phyloP scores from a whole-genome alignment of 2,329 filamentous ascomycete species.

The Alternaria longipes region DNA sequence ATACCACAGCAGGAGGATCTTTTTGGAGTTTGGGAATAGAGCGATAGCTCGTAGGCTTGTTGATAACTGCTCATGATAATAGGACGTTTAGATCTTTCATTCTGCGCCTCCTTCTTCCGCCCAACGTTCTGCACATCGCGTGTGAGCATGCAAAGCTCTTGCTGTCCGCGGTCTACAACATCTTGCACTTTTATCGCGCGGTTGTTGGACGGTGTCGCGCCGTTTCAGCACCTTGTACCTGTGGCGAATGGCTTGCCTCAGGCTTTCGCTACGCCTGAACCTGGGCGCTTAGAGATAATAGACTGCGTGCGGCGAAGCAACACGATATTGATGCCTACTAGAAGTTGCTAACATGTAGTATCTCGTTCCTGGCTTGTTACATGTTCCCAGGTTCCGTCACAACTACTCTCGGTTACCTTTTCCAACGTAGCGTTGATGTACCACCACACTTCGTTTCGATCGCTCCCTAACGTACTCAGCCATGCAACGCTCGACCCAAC shows the following conservation, averaged over 20 bases:
- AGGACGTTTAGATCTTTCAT: background rate
- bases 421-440: background rate
- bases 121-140: background rate
- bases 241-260: background rate
- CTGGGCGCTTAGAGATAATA: slow-evolving; percentile 12
- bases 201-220: background rate
- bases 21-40: background rate
- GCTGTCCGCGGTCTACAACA: background rate
- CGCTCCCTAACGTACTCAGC: background rate
- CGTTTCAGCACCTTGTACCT: background rate
- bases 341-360: background rate
- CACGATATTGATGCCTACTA: slow-evolving; percentile 6
- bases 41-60: background rate
- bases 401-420: background rate
- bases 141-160: background rate
- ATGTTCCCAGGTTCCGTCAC: background rate
- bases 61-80: background rate
- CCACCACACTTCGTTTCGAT: background rate
- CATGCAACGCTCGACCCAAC: background rate
- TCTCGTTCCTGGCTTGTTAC: background rate
- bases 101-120: background rate
- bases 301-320: slow-evolving; percentile 14
- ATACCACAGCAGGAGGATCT: background rate
- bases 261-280: slow-evolving; percentile 3
- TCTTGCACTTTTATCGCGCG: background rate